These are phyloP conservation scores for Chytriomyces sp. DNA, from an alignment of 192 early-diverging fungal genomes.

Conservation along the genomic window DNA sequence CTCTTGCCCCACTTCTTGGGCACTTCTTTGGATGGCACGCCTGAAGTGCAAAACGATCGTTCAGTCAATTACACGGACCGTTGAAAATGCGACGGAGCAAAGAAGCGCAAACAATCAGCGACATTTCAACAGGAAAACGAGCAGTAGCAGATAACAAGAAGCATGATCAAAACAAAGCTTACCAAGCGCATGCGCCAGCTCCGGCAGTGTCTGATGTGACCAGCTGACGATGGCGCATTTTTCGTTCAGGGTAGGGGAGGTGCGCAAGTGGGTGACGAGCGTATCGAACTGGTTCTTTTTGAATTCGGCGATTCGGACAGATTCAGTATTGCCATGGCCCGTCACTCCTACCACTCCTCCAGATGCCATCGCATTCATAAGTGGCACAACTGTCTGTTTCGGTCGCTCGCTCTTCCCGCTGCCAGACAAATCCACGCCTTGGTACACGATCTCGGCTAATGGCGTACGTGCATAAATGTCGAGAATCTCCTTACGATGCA, in stretches of 20 bases:
- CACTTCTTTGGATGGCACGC: constrained; percentile 34
- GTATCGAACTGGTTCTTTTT: constrained; percentile 36
- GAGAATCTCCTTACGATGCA: constrained; percentile 45
- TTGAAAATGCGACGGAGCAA: too few species aligned
- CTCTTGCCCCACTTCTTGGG: constrained; percentile 58
- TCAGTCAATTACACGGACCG: too few species aligned
- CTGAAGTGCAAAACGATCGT: not conserved
- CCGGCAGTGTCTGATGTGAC: constrained; percentile 57
- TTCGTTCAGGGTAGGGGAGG: constrained; percentile 26
- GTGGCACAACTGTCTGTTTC: constrained; percentile 47
- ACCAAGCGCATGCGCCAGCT: constrained; percentile 36
- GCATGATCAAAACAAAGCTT: too few species aligned
- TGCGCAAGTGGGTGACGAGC: constrained; percentile 22
- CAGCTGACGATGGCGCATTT: constrained; percentile 51
- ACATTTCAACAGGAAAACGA: too few species aligned
- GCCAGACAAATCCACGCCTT: constrained; percentile 46
- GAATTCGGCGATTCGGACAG: constrained; percentile 14
- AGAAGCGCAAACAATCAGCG: too few species aligned
- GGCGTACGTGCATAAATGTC: constrained; percentile 37
- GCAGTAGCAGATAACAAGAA: too few species aligned
- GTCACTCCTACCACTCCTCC: not conserved
- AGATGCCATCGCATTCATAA: constrained; percentile 20
- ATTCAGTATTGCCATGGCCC: not conserved
- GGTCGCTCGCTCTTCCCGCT: constrained; percentile 45
- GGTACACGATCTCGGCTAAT: constrained; percentile 47